Evolutionary conservation across 495 filamentous ascomycete genomes (phyloP), one percentile per base, ranked within the genome.

Genomic region (Penicillium nucicola): DNA sequence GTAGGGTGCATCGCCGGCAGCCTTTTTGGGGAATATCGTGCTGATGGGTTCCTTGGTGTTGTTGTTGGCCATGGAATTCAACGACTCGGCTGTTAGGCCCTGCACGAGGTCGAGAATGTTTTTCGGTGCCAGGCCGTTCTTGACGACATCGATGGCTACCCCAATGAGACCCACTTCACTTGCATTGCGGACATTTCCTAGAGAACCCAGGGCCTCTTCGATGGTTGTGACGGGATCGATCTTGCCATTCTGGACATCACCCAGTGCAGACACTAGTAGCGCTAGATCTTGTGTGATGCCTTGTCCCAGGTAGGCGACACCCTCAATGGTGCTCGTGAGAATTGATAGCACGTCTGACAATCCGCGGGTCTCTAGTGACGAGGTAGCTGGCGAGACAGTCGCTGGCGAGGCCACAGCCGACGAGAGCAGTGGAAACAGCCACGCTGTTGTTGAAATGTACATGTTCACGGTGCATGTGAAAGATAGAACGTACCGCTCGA

Each of bases 21-120:
- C 20, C 13, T 42, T 42, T 12, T 46, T 44, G 11, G 53, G 53
- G 23, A 39, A 56, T 17, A 56, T 60, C 5, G 60, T 22, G 18
- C 46, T 36, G 32, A 64, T 61, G 42, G 40, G 28, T 22, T 64
- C 65, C 6, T 9, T 43, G 9, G 44, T 11, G 22, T 47, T 58
- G 28, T 9, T 14, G 31, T 52, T 44, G 14, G 45, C 13, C 13
- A 49, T 17, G 1, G 32, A 44, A 32, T 52, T 64, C 6, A 46
- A 45, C 3, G 15, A 8, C 4, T n/a, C 11, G 1, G 44, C 31
- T 23, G 10, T 45, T 12, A 52, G 13, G 4, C 48, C 33, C 8
- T 34, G 15, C 7, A 52, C 25, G 14, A 45, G 20, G 18, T 52
- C 48, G 31, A 52, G 32, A 13, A 38, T 39, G 11, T 52, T 45